Base-by-base conservation (phyloP, 139 green algal species). In the Dunaliella primolecta region DNA sequence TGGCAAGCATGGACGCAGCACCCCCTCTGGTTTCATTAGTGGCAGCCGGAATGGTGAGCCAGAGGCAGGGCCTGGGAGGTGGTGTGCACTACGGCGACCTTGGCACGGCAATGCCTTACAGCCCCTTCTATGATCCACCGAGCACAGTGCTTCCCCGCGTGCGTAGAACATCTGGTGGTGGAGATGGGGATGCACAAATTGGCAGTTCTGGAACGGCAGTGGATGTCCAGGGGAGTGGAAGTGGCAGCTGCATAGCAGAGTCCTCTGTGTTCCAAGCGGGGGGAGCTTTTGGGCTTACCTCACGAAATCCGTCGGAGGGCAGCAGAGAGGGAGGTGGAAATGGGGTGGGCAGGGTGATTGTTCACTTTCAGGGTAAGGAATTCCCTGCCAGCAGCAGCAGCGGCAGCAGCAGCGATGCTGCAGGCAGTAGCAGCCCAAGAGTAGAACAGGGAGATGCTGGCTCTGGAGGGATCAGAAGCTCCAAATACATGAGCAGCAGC, bases 1-100 rank as follows among this genome's bases (percentile, higher is more conserved):
- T 85, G 29, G 25, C 84, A 56, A 64, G 29, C 27, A 3, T n/a
- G 21, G 85, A 36, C 0, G 80, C 75, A 31, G 85, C 82, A 23
- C 81, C 80, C 21, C 30, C 72, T 71, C 85, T 88, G 72, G 30
- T 76, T 32, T 35, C 30, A 1, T 36, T 85, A 55, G 29, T 88
- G 29, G 72, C 71, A 25, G 75, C 75, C 29, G 75, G 75, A 1
- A 80, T 80, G n/a, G n/a, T 38, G 2, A 38, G n/a, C 27, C 20
- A 2, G 2, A 27, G 2, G 2, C 75, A 33, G 27, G 75, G 75
- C 75, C 32, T 80, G 75, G 75, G 75, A 1, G 75, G 75, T 2
- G 75, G n/a, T 21, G 7, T 80, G 75, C n/a, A 80, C 30, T 27
- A 23, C 2, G n/a, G n/a, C n/a, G 33, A 38, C n/a, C 7, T 23